Base-by-base conservation (phyloP, 108 stramenopile genomes). In the Poteriospumella lacustris region DNA sequence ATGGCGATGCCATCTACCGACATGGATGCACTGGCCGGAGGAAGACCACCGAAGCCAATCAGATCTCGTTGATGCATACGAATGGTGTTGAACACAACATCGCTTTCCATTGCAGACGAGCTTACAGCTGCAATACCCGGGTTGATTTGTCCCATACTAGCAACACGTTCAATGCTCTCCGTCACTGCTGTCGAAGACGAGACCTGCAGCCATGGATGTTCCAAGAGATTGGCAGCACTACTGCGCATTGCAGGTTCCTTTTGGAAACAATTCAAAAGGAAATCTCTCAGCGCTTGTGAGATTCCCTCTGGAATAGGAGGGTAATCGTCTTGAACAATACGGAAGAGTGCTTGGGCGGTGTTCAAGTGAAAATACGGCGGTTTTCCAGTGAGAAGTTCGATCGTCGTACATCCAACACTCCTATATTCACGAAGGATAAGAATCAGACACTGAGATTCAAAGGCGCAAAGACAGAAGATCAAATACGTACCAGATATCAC, bases 321-420 rank as follows among this genome's bases (percentile, higher is more conserved):
- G 58, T 77, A 76, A 47, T 85, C 85, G 58, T 87, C 86, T 79
- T 85, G 79, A 28, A 86, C 86, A 38, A 86, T 86, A 19, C 84
- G 82, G 58, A 82, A 86, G 19, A 86, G 43, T 1, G 86, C 86
- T 0, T 81, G 75, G 84, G 85, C 85, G 43, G 84, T 85, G 5
- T 77, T 68, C 39, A 87, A 78, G 58, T 87, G 83, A 42, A 84
- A 86, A 64, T 87, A 85, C 0, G 86, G 86, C 3, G 86, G 86
- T 70, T 85, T 85, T 1, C 85, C 85, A 2, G 83, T 83, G 1
- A 86, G 70, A 0, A 87, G 80, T 83, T 87, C 87, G 58, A 87
- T 75, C 33, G 84, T 85, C 3, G 84, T 84, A 78, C 87, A 87
- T 34, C 83, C 84, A 1, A 84, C 78, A 2, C 64, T 42, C 75